phyloP scores from a whole-genome alignment of 768 basidiomycete species.

The Amyloporia xantha region DNA sequence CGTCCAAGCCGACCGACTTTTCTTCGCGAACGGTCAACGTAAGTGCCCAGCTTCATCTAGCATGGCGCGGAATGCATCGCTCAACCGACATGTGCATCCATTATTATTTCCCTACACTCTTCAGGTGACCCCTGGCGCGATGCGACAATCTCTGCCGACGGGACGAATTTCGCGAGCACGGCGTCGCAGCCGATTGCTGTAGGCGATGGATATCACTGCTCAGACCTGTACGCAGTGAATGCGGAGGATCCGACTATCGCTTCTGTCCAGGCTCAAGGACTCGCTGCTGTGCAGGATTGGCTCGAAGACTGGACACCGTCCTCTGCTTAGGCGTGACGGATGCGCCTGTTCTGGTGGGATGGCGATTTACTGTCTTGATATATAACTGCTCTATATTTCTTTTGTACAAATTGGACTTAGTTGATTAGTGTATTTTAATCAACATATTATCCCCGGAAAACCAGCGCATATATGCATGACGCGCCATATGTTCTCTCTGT shows the following conservation, averaged over 20 bases:
- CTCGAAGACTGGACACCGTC: conserved; percentile 26
- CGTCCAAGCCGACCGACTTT: conserved; percentile 47
- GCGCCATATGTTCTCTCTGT: too few relatives aligned
- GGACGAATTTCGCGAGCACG: conserved; percentile 39
- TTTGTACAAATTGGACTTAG: too few relatives aligned
- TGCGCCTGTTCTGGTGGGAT: too few relatives aligned
- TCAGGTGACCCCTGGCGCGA: conserved; percentile 70
- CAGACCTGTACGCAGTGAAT: conserved; percentile 41
- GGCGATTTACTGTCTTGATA: too few relatives aligned
- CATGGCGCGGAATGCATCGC: too few relatives aligned
- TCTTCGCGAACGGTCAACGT: conserved; percentile 69
- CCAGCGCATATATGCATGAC: too few relatives aligned
- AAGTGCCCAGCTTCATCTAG: too few relatives aligned
- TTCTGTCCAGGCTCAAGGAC: conserved; percentile 45
- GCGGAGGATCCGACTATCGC: conserved; percentile 44
- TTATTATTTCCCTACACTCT: background rate
- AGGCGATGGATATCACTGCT: conserved; percentile 62
- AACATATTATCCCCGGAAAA: too few relatives aligned
- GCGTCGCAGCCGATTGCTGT: conserved; percentile 47
- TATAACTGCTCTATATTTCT: too few relatives aligned
- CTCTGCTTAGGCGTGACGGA: too few relatives aligned
- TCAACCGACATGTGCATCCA: background rate
- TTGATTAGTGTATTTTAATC: too few relatives aligned
- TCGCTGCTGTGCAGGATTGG: conserved; percentile 54
- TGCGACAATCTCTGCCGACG: conserved; percentile 57